These are phyloP conservation scores for Cladosporium sp. DNA, from an alignment of 2,329 filamentous ascomycete species.

Conservation along the genomic window DNA sequence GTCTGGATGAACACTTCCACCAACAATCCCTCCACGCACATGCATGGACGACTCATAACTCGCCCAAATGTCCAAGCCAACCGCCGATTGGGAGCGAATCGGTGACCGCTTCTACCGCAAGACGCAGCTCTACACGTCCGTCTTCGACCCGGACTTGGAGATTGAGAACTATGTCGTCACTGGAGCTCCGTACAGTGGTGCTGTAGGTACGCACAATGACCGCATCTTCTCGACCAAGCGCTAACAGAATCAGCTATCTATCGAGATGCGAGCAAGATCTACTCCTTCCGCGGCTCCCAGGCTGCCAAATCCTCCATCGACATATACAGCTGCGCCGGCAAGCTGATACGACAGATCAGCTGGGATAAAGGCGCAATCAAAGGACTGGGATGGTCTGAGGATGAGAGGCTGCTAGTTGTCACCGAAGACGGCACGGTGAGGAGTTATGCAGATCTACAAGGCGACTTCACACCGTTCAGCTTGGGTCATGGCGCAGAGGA, in stretches of 20 bases:
- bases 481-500: slow-evolving; percentile 86
- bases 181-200: slow-evolving; percentile 89
- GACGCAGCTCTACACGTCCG: slow-evolving; percentile 83
- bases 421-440: slow-evolving; percentile 86
- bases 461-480: slow-evolving; percentile 91
- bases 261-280: slow-evolving; percentile 81
- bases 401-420: slow-evolving; percentile 85
- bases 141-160: slow-evolving; percentile 91
- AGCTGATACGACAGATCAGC: slow-evolving; percentile 59
- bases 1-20: not conserved
- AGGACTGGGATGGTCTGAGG: slow-evolving; percentile 92
- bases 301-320: slow-evolving; percentile 80
- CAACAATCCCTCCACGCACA: not conserved
- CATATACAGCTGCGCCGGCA: slow-evolving; percentile 89
- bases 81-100: slow-evolving; percentile 90
- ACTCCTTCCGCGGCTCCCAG: slow-evolving; percentile 69
- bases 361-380: slow-evolving; percentile 90
- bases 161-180: slow-evolving; percentile 90
- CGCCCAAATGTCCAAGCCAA: slow-evolving; percentile 54
- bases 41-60: not conserved
- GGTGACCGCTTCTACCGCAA: slow-evolving; percentile 95
- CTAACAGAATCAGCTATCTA: slow-evolving; percentile 64
- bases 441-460: slow-evolving; percentile 87
- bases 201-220: slow-evolving; percentile 63
- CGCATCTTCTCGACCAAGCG: slow-evolving; percentile 3